Conservation (phyloP, 805 yeast species). For the Ogataea degrootiae region DNA sequence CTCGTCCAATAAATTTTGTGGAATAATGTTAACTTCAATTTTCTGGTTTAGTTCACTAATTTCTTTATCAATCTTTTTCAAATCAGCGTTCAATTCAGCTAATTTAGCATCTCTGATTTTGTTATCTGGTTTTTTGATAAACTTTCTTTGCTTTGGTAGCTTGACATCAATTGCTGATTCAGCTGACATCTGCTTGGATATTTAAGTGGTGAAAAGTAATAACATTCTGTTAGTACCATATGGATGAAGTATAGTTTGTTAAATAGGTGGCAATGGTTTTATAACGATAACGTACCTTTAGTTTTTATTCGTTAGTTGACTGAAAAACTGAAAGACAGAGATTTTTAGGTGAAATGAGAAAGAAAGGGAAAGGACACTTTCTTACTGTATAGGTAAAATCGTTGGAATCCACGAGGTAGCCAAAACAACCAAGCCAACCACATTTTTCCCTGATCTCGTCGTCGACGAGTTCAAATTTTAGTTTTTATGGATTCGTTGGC, state of each 20-base stretch:
- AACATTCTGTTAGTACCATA: not conserved
- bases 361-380: too few relatives aligned
- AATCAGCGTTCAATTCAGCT: conserved; percentile 51
- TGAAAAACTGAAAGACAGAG: too few relatives aligned
- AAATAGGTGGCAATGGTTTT: not conserved
- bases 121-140: conserved; percentile 73
- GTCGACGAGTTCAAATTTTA: too few relatives aligned
- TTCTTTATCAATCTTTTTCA: conserved; percentile 56
- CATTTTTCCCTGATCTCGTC: too few relatives aligned
- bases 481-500: too few relatives aligned
- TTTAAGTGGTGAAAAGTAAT: not conserved
- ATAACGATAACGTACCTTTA: too few relatives aligned
- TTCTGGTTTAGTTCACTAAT: conserved; percentile 49
- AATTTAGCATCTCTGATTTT: conserved; percentile 56
- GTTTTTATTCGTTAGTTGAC: too few relatives aligned
- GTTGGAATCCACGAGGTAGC: too few relatives aligned
- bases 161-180: conserved; percentile 17
- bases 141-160: conserved; percentile 37
- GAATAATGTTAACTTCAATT: conserved; percentile 48
- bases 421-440: too few relatives aligned
- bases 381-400: too few relatives aligned
- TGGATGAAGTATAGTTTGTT: not conserved
- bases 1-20: conserved; percentile 47
- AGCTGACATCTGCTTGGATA: conserved; percentile 10
- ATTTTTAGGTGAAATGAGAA: too few relatives aligned